These are phyloP conservation scores for Pulveroboletus sp. DNA, from an alignment of 768 basidiomycete species.

Conservation along the genomic window DNA sequence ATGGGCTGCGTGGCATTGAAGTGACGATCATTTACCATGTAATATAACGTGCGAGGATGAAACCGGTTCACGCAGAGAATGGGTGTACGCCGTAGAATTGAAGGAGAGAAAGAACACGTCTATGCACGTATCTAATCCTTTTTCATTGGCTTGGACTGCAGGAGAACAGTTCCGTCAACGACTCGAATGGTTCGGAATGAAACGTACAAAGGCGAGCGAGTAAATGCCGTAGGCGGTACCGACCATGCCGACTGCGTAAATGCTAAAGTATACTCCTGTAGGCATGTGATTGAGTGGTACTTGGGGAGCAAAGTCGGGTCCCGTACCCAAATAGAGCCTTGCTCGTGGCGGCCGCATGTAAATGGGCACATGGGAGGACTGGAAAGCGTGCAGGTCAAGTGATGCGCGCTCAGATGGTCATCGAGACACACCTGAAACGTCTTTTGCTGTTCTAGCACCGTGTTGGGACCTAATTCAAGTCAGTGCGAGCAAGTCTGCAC, in stretches of 20 bases:
- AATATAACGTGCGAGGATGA: too few species aligned
- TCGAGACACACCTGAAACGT: conserved; percentile 52
- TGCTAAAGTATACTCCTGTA: conserved; percentile 54
- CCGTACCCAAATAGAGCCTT: conserved; percentile 60
- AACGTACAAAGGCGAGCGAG: conserved; percentile 44
- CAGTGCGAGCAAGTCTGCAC: background rate
- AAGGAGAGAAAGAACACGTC: conserved; percentile 7
- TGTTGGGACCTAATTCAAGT: conserved; percentile 52
- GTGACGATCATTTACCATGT: background rate
- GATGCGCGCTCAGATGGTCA: background rate
- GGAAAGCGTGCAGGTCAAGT: conserved; percentile 11
- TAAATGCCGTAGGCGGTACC: conserved; percentile 51
- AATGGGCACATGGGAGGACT: conserved; percentile 46
- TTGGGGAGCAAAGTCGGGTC: too few species aligned
- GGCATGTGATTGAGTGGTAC: background rate
- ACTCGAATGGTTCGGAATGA: background rate
- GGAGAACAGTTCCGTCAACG: background rate
- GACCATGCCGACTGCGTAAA: conserved; percentile 53
- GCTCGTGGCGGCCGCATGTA: conserved; percentile 62
- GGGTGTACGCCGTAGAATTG: conserved; percentile 16
- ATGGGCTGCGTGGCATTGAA: conserved; percentile 80
- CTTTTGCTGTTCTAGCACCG: conserved; percentile 63
- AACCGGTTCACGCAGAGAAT: background rate
- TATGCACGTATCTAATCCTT: conserved; percentile 21
- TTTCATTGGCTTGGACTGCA: conserved; percentile 31